Percentiles rank a stretch among this genome's conserved stretches.
These are phyloP conservation scores for Emergomyces pasteurianus DNA, from an alignment of 2,329 filamentous ascomycete genomes.

Conservation along the genomic window DNA sequence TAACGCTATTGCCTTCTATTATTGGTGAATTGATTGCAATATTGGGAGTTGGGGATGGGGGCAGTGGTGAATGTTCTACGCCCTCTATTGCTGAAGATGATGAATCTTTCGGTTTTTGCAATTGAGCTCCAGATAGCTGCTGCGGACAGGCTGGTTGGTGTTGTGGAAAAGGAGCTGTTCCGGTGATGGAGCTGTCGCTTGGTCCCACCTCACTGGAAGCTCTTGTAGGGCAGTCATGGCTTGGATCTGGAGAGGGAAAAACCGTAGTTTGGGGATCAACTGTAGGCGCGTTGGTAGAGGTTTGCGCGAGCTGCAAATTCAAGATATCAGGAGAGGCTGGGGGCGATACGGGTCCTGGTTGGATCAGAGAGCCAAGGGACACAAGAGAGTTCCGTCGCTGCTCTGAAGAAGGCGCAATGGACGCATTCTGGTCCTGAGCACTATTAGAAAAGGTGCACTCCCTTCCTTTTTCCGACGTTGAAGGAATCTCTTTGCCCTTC, in stretches of 20 bases:
- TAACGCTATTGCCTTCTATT: not conserved
- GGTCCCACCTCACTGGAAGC: constrained; percentile 13
- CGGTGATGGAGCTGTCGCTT: not conserved
- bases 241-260: constrained; percentile 39
- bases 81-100: not conserved
- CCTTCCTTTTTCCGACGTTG: not conserved
- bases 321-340: not conserved
- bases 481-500: not conserved
- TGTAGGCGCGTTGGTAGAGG: constrained; percentile 4
- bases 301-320: constrained; percentile 1
- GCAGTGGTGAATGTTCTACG: not conserved
- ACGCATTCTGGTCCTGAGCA: not conserved
- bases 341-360: not conserved
- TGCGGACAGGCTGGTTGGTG: not conserved
- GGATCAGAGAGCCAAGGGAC: not conserved
- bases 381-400: not conserved
- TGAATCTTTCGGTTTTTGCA: not conserved
- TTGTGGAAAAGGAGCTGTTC: not conserved
- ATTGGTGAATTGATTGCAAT: not conserved
- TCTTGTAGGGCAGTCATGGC: constrained; percentile 17
- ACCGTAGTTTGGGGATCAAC: constrained; percentile 9
- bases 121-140: not conserved
- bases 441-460: not conserved
- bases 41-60: not conserved
- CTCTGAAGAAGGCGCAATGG: not conserved